These are phyloP conservation scores for Periconia sp. DNA, from an alignment of 2,329 filamentous ascomycete species.

Conservation along the genomic window DNA sequence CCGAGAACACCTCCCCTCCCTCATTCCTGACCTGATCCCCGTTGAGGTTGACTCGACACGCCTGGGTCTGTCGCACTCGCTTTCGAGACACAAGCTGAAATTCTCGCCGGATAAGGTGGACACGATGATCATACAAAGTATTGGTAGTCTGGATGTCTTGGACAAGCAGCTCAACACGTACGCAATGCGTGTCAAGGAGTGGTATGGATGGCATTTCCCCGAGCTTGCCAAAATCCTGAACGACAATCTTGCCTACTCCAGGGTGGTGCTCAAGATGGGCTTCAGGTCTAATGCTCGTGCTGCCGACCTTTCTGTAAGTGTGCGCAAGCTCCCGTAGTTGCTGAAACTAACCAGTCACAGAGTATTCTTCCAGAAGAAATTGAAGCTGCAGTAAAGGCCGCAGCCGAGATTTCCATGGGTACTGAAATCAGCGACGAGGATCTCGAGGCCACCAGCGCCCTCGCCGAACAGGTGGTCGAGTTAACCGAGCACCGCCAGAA, in stretches of 20 bases:
- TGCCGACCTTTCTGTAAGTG: constrained; percentile 69
- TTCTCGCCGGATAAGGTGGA: constrained; percentile 99
- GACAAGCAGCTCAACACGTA: constrained; percentile 99
- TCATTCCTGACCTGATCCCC: constrained; percentile 86
- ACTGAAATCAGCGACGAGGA: constrained; percentile 95
- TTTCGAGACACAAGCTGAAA: constrained; percentile 93
- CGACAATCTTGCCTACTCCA: constrained; percentile 91
- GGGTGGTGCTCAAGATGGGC: constrained; percentile 86
- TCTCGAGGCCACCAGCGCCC: constrained; percentile 86
- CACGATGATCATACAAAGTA: constrained; percentile 98
- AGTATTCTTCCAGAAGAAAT: constrained; percentile 94
- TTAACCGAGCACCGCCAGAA: constrained; percentile 83
- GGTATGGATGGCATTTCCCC: constrained; percentile 99
- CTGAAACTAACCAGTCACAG: constrained; percentile 6
- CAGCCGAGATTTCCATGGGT: constrained; percentile 97
- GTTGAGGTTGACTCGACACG: constrained; percentile 93
- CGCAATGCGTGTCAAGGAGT: constrained; percentile 99
- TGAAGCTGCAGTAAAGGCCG: constrained; percentile 87
- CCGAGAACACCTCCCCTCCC: constrained; percentile 84
- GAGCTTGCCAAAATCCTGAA: constrained; percentile 92
- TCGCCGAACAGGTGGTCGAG: constrained; percentile 91
- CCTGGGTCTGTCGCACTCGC: constrained; percentile 93
- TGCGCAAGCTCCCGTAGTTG: background rate
- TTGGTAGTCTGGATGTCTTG: constrained; percentile 85
- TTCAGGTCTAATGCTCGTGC: constrained; percentile 81